Base-by-base conservation (phyloP, 2,329 filamentous ascomycete genomes). In the Geosmithia putterillii region DNA sequence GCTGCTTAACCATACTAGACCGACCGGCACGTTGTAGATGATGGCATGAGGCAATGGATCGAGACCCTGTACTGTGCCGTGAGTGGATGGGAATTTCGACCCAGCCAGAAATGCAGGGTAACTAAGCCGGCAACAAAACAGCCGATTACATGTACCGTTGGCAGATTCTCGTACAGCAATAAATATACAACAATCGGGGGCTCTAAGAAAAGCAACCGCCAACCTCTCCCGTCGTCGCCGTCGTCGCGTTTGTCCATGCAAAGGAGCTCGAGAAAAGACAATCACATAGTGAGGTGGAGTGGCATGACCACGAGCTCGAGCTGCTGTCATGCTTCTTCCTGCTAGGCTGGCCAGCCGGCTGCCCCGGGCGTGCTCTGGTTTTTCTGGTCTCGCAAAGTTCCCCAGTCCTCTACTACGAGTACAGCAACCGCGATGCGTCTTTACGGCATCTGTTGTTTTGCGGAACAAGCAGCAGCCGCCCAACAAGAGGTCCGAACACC, bases 291-390 rank as follows among this genome's bases (percentile, higher is more conserved):
- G 10, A 32, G 28, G 28, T n/a, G 19, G 18, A 41, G 39, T 37
- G 41, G 42, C 23, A 40, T 44, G 42, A 10, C 18, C 37, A 21
- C 25, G 14, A 41, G 39, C 25, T 41, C 34, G 14, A 36, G 39
- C 21, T 18, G 34, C 40, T 40, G 44, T 35, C 40, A 45, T 45
- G 44, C 44, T 45, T 22, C 40, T 42, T 34, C 32, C 44, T 34
- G 40, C 35, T 22, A 45, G 44, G 20, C 36, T 45, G 20, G 39
- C 20, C 20, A 22, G 44, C 34, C 44, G 44, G 14, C 18, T 40
- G 10, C 35, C 32, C 6, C 40, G 40, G 17, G 18, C 40, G 20
- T 18, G 21, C 9, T 25, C 15, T n/a, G 38, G n/a, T n/a, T n/a
- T n/a, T 32, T 12, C 28, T 12, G 28, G 28, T n/a, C 22, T 44